Base-by-base conservation (phyloP, 768 basidiomycete species). In the Suillus brevipes region DNA sequence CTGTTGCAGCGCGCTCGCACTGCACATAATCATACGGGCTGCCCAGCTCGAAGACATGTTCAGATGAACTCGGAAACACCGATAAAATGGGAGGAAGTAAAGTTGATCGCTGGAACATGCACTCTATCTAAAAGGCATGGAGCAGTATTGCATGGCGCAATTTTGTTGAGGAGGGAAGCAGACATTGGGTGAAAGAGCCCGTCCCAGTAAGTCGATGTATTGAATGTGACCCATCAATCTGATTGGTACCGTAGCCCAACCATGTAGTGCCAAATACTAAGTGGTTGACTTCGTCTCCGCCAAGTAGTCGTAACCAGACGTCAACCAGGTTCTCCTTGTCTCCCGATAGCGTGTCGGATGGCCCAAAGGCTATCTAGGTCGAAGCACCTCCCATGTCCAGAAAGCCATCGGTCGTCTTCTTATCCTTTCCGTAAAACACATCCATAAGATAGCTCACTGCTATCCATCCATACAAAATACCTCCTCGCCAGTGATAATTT, bases 331-430 rank as follows among this genome's bases (percentile, higher is more conserved):
- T 65, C 61, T 87, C 85, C 42, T 84, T 75, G 63, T 84, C 82
- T 66, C 81, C 76, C 50, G 79, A 78, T 65, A 84, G 83, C 64
- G 87, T 89, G 7, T 80, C 75, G 49, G 84, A 84, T 0, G 97
- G 97, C 72, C 97, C 95, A 72, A 99, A 99, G 13, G 97, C 97
- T 67, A 99, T 96, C 77, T 99, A 97, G 9, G 97, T 99, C 16
- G 96, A 98, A 20, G 97, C 97, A 28, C 97, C 97, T 61, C 97
- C 97, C 97, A 99, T 99, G 75, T 99, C 97, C 68, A 99, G 82
- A 77, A 99, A 99, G 6, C 97, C 97, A 72, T 94, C 99, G 5
- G 97, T 98, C 23, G 94, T 93, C 58, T 83, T 84, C 74, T 87
- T 83, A 60, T 84, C 74, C 57, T 56, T 64, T 12, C 83, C 83